Conservation (phyloP, 139 green algal species). For the Dunaliella primolecta region DNA sequence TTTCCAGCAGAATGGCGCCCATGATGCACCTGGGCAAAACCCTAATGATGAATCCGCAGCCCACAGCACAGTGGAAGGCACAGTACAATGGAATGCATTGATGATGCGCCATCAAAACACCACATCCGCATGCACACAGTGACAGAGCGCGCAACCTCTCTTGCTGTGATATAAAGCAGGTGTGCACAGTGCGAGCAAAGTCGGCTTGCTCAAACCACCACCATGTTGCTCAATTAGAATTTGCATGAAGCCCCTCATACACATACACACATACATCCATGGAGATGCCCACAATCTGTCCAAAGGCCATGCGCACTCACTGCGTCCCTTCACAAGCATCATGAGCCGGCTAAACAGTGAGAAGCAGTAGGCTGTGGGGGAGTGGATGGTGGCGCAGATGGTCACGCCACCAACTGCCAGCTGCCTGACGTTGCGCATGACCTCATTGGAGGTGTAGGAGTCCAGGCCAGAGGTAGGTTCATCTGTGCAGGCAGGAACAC, state of each 20-base stretch:
- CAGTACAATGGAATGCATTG: no score
- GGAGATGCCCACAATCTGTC: conserved; percentile 2
- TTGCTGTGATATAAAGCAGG: no score
- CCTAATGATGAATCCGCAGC: no score
- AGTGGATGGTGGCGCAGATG: conserved; percentile 66
- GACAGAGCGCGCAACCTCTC: no score
- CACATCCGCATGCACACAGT: no score
- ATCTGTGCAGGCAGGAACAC: conserved; percentile 22
- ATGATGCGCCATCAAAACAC: no score
- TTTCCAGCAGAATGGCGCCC: no score
- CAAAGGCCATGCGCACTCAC: conserved; percentile 42
- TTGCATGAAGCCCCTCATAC: not conserved
- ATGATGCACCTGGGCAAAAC: no score
- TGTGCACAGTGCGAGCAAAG: no score
- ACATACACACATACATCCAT: not conserved
- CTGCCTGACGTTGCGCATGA: conserved; percentile 48
- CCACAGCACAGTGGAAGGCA: no score
- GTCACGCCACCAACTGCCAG: conserved; percentile 47
- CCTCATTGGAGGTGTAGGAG: conserved; percentile 40
- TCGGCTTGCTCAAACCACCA: no score
- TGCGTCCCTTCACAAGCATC: conserved; percentile 42
- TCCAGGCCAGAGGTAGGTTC: conserved; percentile 74
- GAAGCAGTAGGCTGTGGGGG: conserved; percentile 65
- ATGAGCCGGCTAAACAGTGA: conserved; percentile 68
- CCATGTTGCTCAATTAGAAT: no score